A percentile compares a stretch with the other conserved stretches of the same genome.
phyloP scores from a whole-genome alignment of 73 alveolate genomes.

The Tetrahymena elliotti region DNA sequence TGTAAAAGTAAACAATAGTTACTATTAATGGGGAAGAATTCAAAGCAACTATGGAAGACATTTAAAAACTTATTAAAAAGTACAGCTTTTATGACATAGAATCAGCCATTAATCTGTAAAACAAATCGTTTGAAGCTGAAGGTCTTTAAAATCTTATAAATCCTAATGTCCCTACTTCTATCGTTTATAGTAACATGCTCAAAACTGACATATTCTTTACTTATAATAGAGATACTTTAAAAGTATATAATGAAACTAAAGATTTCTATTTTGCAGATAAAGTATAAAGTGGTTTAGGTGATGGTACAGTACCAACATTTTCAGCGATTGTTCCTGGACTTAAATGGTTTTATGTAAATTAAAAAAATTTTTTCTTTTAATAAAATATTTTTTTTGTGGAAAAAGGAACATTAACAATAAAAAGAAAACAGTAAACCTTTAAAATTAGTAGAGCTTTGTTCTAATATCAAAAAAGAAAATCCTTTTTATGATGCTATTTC shows the following conservation, averaged over 20 bases:
- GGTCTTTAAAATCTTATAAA: background rate
- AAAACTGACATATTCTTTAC: background rate
- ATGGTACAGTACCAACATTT: constrained; percentile 6
- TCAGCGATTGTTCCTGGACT: constrained; percentile 19
- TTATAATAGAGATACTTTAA: background rate
- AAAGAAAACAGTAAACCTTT: background rate
- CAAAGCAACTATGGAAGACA: background rate
- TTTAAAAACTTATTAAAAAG: background rate
- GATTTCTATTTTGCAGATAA: constrained; percentile 7
- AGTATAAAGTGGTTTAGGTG: background rate
- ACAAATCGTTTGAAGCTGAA: background rate
- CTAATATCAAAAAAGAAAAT: background rate
- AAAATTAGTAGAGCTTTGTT: background rate
- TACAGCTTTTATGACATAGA: background rate
- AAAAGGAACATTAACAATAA: background rate
- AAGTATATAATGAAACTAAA: background rate
- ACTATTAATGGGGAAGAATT: background rate
- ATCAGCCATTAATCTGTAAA: background rate
- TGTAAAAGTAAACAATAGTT: background rate
- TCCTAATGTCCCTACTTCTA: constrained; percentile 8
- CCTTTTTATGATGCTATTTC: background rate
- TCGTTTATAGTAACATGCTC: background rate
- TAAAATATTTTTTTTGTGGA: background rate
- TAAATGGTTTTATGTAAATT: constrained; percentile 9
- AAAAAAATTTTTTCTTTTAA: background rate